Conservation (phyloP, 176 grass and related monocot species). For the Juncus inflexus region DNA sequence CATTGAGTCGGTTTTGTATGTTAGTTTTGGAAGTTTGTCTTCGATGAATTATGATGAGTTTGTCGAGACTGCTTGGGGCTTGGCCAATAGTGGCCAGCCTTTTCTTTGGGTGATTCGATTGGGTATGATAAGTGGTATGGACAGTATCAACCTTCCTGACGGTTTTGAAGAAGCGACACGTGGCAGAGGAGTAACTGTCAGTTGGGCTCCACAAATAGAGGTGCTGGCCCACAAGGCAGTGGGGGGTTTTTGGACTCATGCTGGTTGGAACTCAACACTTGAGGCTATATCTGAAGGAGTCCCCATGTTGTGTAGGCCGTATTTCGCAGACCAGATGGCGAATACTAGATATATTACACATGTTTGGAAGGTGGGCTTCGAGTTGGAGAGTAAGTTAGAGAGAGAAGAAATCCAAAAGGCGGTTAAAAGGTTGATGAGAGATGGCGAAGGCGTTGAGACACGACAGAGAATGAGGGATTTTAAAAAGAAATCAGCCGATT, state of each 20-base stretch:
- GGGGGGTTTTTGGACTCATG: constrained; percentile 30
- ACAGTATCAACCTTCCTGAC: not conserved
- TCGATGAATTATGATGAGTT: constrained; percentile 24
- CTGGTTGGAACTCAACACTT: constrained; percentile 38
- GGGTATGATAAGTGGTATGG: constrained; percentile 2
- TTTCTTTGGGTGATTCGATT: constrained; percentile 39
- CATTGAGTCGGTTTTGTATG: constrained; percentile 28
- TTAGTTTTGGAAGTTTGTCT: constrained; percentile 36
- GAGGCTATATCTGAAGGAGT: constrained; percentile 32
- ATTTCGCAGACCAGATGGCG: constrained; percentile 32
- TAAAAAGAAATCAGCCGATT: not conserved
- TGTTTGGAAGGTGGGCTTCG: constrained; percentile 29
- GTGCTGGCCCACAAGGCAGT: constrained; percentile 28
- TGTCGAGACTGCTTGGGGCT: constrained; percentile 24
- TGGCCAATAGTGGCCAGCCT: constrained; percentile 23
- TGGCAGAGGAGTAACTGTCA: not conserved
- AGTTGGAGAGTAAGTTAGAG: constrained; percentile 18
- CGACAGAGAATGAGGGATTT: constrained; percentile 6
- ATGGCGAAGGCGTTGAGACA: constrained; percentile 15
- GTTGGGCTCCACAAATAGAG: constrained; percentile 39
- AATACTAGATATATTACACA: constrained; percentile 24
- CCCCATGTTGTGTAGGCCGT: constrained; percentile 32
- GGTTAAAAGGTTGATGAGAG: constrained; percentile 24
- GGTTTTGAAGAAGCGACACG: constrained; percentile 7
- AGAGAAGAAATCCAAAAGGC: constrained; percentile 13